Evolutionary conservation across 768 basidiomycete species (phyloP).

Genomic region (Mrakia hoshinonis): DNA sequence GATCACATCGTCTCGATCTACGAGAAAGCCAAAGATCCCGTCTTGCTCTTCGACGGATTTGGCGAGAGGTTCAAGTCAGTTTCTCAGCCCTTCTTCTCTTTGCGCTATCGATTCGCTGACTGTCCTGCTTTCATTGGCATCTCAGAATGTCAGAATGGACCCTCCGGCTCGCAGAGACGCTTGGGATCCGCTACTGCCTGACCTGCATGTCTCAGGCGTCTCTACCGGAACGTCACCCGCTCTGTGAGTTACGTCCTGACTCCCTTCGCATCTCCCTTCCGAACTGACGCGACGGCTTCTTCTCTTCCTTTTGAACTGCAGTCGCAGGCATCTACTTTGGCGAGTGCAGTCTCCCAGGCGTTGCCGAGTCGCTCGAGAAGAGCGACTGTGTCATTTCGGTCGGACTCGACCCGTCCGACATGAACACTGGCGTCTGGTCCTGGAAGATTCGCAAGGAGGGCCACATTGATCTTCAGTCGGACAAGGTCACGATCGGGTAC

Average conservation of each 20-base stretch:
- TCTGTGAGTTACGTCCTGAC: no score
- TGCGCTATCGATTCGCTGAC: no score
- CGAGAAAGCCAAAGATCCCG: constrained; percentile 50
- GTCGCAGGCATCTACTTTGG: constrained; percentile 73
- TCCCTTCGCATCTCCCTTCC: no score
- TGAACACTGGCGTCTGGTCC: constrained; percentile 58
- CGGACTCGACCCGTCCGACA: constrained; percentile 55
- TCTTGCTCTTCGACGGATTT: constrained; percentile 45
- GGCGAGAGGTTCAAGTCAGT: constrained; percentile 63
- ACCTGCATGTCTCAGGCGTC: constrained; percentile 56
- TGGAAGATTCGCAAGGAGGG: constrained; percentile 2
- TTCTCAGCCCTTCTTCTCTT: no score
- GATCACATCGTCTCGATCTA: constrained; percentile 23
- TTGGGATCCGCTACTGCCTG: constrained; percentile 61
- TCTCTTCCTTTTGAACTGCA: no score
- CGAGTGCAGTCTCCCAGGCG: constrained; percentile 54
- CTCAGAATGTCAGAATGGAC: constrained; percentile 56
- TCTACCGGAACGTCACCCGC: no score
- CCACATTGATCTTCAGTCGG: constrained; percentile 58
- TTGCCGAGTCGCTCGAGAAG: constrained; percentile 63
- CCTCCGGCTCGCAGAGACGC: constrained; percentile 54
- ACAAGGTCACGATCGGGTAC: constrained; percentile 44
- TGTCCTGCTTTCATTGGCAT: no score
- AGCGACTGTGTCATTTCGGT: constrained; percentile 69
- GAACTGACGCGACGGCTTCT: no score